Base-by-base conservation (phyloP, 306 rosid genomes). In the Cyamopsis tetragonoloba region DNA sequence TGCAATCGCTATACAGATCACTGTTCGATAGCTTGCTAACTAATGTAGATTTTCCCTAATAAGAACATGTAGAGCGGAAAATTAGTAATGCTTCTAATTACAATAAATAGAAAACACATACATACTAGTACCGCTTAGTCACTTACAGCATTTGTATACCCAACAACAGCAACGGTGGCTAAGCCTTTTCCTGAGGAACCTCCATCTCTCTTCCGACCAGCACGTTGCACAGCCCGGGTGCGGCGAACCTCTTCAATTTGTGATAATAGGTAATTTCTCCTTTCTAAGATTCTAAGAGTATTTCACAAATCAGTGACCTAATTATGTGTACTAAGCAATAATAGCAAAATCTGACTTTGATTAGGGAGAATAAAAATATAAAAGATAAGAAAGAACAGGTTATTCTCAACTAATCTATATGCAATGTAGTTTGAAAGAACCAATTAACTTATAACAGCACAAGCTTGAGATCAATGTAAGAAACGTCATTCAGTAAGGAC, bases 61-160 rank as follows among this genome's bases (percentile, higher is more conserved):
- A 67, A 12, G 54, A 68, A 42, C 46, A 58, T 0, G 18, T 4
- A 54, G 70, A 68, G 62, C 37, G 61, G 17, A 41, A 77, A 15
- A 59, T 73, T 7, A 50, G 66, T 19, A 5, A 51, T 57, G 18
- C 18, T 59, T 60, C 46, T 24, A 24, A 46, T 51, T 64, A 27
- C 39, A 74, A 77, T 7, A 51, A 71, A 46, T 26, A 62, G 12
- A 1, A 57, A 60, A 17, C 32, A 68, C 8, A 14, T 41, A 8
- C 41, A 30, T 13, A 70, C 6, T n/a, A n/a, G n/a, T n/a, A n/a
- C n/a, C n/a, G n/a, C n/a, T 18, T n/a, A 70, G 54, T 74, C 20
- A 77, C 96, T 53, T 85, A 93, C 97, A 77, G 95, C 99, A 86
- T 93, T 93, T 72, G 96, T 93, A 73, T 93, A 90, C 30, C 99